These are phyloP conservation scores for Lactarius sanguifluus DNA, from an alignment of 768 basidiomycete species.

Conservation along the genomic window DNA sequence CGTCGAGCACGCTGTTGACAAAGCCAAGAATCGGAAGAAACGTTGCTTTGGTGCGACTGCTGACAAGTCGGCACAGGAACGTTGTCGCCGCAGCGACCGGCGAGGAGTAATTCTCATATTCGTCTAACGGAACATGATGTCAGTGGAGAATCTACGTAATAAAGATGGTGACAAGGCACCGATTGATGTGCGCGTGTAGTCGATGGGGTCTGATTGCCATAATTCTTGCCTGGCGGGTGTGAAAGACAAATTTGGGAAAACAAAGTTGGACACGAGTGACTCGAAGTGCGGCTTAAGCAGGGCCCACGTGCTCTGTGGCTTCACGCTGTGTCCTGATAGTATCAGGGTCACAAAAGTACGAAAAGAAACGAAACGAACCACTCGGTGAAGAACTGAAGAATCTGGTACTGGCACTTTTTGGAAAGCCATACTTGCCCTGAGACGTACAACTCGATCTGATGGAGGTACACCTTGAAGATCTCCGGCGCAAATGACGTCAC, in stretches of 20 bases:
- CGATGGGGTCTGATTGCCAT: constrained; percentile 82
- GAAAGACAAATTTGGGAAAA: constrained; percentile 87
- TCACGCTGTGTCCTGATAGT: constrained; percentile 54
- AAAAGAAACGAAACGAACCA: constrained; percentile 52
- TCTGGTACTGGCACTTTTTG: constrained; percentile 79
- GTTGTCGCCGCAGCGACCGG: constrained; percentile 77
- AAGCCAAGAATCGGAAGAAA: constrained; percentile 80
- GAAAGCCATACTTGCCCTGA: constrained; percentile 74
- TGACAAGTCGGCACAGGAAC: constrained; percentile 75
- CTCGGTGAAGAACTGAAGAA: constrained; percentile 84
- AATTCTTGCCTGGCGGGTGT: constrained; percentile 61
- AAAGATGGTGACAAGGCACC: constrained; percentile 43
- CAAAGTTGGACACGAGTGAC: constrained; percentile 73
- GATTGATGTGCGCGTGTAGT: constrained; percentile 73
- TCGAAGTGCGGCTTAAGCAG: constrained; percentile 84
- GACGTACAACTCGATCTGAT: constrained; percentile 69
- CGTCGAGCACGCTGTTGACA: constrained; percentile 69
- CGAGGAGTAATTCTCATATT: constrained; percentile 75
- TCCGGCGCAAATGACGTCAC: constrained; percentile 79
- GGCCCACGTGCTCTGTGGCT: constrained; percentile 90
- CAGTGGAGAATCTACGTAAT: constrained; percentile 10
- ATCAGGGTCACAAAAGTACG: constrained; percentile 6
- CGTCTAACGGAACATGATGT: constrained; percentile 51
- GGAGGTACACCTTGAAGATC: constrained; percentile 78
- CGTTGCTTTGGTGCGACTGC: constrained; percentile 76